Percentiles rank a stretch among this genome's conserved stretches.
phyloP scores from a whole-genome alignment of 2,329 filamentous ascomycete species.

The Neocucurbitaria cava region DNA sequence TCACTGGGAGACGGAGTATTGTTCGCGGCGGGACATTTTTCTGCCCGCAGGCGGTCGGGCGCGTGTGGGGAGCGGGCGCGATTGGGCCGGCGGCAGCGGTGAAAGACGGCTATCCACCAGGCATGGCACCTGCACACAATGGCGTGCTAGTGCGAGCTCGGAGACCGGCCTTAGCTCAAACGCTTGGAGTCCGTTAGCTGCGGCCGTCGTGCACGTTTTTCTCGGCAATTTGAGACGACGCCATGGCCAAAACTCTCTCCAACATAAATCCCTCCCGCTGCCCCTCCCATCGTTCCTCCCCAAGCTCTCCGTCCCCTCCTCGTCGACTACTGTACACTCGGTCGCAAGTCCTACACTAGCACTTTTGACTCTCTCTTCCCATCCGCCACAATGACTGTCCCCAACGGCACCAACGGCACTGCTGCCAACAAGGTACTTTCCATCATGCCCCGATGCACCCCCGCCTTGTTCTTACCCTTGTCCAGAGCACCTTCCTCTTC shows the following conservation, averaged over 20 bases:
- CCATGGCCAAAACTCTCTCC: conserved; percentile 20
- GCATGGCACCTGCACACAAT: no score
- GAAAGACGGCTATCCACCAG: background rate
- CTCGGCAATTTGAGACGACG: conserved; percentile 34
- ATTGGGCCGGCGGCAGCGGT: conserved; percentile 3
- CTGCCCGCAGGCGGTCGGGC: conserved; percentile 12
- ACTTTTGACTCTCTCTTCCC: conserved; percentile 18
- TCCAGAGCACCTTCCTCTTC: conserved; percentile 54
- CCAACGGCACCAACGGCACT: conserved; percentile 32
- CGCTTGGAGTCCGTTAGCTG: conserved; percentile 1
- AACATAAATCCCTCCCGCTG: conserved; percentile 41
- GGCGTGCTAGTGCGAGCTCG: conserved; percentile 23
- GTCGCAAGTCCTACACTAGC: conserved; percentile 51
- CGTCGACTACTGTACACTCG: conserved; percentile 28
- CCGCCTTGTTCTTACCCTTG: conserved; percentile 21
- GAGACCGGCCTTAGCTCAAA: conserved; percentile 1
- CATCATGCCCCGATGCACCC: conserved; percentile 7
- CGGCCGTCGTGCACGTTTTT: conserved; percentile 29
- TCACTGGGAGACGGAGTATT: no score
- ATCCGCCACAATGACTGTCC: conserved; percentile 33
- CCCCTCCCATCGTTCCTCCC: conserved; percentile 30
- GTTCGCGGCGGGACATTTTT: conserved; percentile 18
- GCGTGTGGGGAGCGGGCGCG: conserved; percentile 8
- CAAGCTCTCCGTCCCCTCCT: conserved; percentile 24
- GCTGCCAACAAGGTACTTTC: conserved; percentile 34